phyloP scores from a whole-genome alignment of 192 early-diverging fungal species.

The Backusella sp. region DNA sequence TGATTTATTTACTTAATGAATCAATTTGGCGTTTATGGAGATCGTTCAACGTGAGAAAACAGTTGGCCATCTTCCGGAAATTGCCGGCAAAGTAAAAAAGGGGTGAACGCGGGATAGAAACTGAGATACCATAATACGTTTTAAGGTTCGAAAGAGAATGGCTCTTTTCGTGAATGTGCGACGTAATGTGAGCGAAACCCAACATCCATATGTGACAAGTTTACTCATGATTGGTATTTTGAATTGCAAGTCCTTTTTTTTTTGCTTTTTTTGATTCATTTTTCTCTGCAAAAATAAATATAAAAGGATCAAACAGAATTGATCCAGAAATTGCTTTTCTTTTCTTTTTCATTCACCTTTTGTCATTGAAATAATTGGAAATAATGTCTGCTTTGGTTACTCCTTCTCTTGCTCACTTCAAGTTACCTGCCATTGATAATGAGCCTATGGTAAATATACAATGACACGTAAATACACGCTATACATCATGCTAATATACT shows the following conservation, averaged over 20 bases:
- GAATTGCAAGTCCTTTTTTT: background rate
- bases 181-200: background rate
- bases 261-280: background rate
- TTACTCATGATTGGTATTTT: conserved; percentile 1
- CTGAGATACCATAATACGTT: background rate
- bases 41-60: background rate
- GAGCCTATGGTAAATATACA: conserved; percentile 71
- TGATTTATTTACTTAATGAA: background rate
- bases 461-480: background rate
- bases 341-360: background rate
- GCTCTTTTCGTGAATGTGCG: background rate
- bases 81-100: background rate
- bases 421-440: conserved; percentile 79
- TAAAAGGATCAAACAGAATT: background rate
- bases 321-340: background rate
- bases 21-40: background rate
- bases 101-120: background rate
- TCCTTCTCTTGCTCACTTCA: conserved; percentile 74
- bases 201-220: background rate
- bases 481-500: no score
- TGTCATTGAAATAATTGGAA: background rate
- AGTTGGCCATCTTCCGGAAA: background rate
- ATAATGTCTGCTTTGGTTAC: conserved; percentile 20
- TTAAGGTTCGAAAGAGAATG: background rate
- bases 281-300: background rate